Base-by-base conservation (phyloP, 208 protist genomes). In the Kentomonas sorsogonicus region DNA sequence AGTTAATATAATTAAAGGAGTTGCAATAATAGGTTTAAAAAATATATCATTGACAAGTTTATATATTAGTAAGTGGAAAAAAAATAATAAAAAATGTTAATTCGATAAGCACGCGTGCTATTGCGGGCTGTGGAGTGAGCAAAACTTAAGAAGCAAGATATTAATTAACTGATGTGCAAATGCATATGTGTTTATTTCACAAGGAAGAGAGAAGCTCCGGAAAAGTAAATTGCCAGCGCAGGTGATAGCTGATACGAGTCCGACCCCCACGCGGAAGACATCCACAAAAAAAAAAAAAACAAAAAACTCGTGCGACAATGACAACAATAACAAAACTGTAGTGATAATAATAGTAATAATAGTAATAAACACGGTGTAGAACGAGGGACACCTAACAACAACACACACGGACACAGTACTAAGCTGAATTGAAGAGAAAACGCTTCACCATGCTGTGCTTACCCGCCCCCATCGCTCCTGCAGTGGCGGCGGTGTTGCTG, bases 361-460 rank as follows among this genome's bases (percentile, higher is more conserved):
- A 41, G 9, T 15, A n/a, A 15, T 40, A n/a, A 40, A 9, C 15
- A n/a, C 9, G 9, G 9, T 9, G 36, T 47, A 6, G n/a, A 26
- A 47, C 41, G n/a, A 9, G 36, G 9, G 36, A 40, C 9, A 40
- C 9, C 9, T 40, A n/a, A 40, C 36, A n/a, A 31, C 7, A 53
- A 26, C n/a, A 48, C 34, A 39, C 34, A 39, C 34, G 13, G 9
- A 13, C 13, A 13, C 34, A 13, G 7, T 48, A 22, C 43, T 18
- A 29, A 48, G 43, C 7, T 22, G 16, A 29, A 29, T 7, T 18
- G 23, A 53, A 36, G n/a, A 34, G 23, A 7, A 36, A 33, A 53
- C 11, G 20, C 3, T 15, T 33, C 3, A 86, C 78, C 41, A 76
- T 81, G 44, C 61, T 73, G 30, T 69, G 69, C 4, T 40, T 52